phyloP scores from a whole-genome alignment of 1,284 basidiomycete genomes.

The Inonotus obliquus region DNA sequence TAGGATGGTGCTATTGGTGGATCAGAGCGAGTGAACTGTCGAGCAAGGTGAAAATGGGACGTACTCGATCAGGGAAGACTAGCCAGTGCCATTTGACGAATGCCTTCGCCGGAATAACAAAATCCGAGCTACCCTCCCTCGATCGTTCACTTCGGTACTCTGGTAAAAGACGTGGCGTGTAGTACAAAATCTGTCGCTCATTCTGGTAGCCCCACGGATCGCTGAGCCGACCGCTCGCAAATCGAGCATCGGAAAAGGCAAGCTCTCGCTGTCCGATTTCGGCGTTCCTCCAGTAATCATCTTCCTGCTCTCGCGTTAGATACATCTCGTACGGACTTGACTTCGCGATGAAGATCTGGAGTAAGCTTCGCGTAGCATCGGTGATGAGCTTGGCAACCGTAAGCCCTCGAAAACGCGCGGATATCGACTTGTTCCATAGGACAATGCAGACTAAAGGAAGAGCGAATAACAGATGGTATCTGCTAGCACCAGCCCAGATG shows the following conservation, averaged over 20 bases:
- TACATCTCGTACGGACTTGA: conserved; percentile 1
- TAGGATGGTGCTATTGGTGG: background rate
- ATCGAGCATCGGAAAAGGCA: conserved; percentile 11
- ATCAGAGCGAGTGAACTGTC: too few species aligned
- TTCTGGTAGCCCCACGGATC: background rate
- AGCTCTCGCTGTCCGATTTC: conserved; percentile 1
- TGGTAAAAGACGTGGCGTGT: conserved; percentile 11
- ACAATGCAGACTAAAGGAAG: background rate
- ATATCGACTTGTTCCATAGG: background rate
- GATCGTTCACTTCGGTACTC: conserved; percentile 6
- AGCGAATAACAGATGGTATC: background rate
- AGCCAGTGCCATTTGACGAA: conserved; percentile 15
- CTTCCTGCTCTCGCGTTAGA: conserved; percentile 5
- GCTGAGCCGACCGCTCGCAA: background rate
- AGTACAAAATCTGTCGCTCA: conserved; percentile 8
- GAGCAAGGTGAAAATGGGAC: background rate
- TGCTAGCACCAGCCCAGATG: background rate
- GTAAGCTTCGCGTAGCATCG: background rate
- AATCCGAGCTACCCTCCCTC: background rate
- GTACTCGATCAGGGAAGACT: conserved; percentile 10
- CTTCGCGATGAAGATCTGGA: background rate
- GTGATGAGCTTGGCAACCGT: background rate
- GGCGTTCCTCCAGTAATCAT: conserved; percentile 8
- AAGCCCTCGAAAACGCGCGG: background rate
- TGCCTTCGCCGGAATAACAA: conserved; percentile 3